A percentile compares a stretch with the other conserved stretches of the same genome.
Evolutionary conservation across 306 rosid genomes (phyloP).

Genomic region (Abrus precatorius): DNA sequence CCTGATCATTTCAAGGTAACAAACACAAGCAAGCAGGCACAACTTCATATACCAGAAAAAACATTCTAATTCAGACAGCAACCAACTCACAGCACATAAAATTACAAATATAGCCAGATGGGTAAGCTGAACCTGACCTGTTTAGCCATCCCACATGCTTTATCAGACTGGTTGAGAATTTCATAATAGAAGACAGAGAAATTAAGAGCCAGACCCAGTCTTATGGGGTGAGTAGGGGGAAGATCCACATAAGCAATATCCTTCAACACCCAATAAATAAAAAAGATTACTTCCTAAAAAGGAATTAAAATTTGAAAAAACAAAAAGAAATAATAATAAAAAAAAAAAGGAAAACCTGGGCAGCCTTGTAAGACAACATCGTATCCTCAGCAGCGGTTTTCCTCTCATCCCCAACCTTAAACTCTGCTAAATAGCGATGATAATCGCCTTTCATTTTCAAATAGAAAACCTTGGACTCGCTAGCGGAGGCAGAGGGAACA

Average conservation of each 20-base stretch:
- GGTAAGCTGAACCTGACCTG: conserved; percentile 54
- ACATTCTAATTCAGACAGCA: neutral
- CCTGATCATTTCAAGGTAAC: neutral
- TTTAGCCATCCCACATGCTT: conserved; percentile 85
- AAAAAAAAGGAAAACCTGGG: conserved; percentile 56
- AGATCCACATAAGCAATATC: conserved; percentile 71
- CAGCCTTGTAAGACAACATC: conserved; percentile 81
- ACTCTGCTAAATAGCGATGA: conserved; percentile 80
- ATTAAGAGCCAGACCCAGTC: conserved; percentile 85
- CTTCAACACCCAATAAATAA: conserved; percentile 26
- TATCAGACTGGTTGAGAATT: conserved; percentile 83
- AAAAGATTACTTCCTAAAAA: neutral
- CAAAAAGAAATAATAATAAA: too few relatives aligned
- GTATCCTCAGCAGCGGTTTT: conserved; percentile 80
- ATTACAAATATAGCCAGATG: too few relatives aligned
- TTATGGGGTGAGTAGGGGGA: conserved; percentile 82
- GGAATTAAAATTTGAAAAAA: neutral
- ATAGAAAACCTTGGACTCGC: conserved; percentile 78
- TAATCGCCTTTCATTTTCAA: conserved; percentile 88
- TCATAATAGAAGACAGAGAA: conserved; percentile 83
- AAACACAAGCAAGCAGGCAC: neutral
- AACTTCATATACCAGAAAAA: neutral
- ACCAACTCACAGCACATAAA: neutral
- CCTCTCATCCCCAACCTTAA: conserved; percentile 67
- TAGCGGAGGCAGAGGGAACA: conserved; percentile 63